phyloP scores from a whole-genome alignment of 345 rosid species.

The Balakata baccata region DNA sequence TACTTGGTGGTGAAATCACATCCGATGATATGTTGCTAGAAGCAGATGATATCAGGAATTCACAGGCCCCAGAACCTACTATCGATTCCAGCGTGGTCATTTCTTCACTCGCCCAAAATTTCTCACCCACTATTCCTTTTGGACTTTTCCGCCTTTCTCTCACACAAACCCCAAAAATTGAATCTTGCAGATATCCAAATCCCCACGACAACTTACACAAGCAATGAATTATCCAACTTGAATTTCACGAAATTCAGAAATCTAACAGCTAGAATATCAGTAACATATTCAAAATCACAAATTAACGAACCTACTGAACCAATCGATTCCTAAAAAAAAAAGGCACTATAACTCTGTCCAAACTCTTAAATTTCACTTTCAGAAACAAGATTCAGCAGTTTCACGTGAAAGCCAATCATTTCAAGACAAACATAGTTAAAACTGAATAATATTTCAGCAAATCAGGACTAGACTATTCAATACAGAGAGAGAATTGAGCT shows the following conservation, averaged over 20 bases:
- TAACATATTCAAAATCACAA: no score
- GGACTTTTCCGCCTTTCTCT: slow-evolving; percentile 10
- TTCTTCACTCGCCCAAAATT: slow-evolving; percentile 64
- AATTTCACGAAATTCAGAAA: not conserved
- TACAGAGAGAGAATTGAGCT: not conserved
- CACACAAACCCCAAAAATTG: slow-evolving; percentile 8
- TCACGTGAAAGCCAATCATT: not conserved
- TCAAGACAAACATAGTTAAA: not conserved
- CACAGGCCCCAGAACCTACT: slow-evolving; percentile 70
- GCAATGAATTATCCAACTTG: not conserved
- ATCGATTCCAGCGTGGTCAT: slow-evolving; percentile 68
- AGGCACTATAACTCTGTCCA: not conserved
- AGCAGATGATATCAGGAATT: slow-evolving; percentile 57
- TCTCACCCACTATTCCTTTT: slow-evolving; percentile 58
- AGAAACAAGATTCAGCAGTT: not conserved
- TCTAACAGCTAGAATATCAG: not conserved
- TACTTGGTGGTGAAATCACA: slow-evolving; percentile 44
- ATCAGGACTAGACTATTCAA: not conserved
- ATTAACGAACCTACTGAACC: not conserved
- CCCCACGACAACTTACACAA: not conserved
- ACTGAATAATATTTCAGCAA: not conserved
- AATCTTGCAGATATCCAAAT: not conserved
- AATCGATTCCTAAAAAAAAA: not conserved
- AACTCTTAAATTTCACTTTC: not conserved
- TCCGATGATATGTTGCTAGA: slow-evolving; percentile 37